Conservation (phyloP, 371 early-diverging fungal genomes). For the Mortierella sp. region DNA sequence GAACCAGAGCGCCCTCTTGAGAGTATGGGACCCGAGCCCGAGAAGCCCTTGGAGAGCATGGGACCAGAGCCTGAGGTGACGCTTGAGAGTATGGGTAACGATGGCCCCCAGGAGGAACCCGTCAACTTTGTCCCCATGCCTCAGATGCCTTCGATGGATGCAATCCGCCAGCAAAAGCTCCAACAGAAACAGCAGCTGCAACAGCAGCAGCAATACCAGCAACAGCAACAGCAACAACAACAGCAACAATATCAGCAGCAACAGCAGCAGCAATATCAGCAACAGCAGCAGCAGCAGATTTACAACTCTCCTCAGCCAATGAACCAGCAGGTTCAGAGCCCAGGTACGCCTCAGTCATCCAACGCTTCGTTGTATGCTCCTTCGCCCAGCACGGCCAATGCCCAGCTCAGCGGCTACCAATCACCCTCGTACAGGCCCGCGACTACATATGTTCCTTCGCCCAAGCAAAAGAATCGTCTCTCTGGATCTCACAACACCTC, state of each 20-base stretch:
- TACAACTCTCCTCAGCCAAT: slow-evolving; percentile 42
- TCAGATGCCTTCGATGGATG: slow-evolving; percentile 43
- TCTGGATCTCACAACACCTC: slow-evolving; percentile 43
- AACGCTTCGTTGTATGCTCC: slow-evolving; percentile 19
- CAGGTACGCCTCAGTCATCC: slow-evolving; percentile 24
- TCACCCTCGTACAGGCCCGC: slow-evolving; percentile 39
- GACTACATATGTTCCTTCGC: slow-evolving; percentile 45
- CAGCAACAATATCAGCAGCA: too few species aligned
- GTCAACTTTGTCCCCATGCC: slow-evolving; percentile 51
- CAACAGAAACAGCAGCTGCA: slow-evolving; percentile 37
- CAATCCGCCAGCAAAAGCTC: slow-evolving; percentile 48
- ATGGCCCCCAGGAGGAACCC: slow-evolving; percentile 28
- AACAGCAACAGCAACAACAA: slow-evolving; percentile 25
- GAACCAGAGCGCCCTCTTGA: slow-evolving; percentile 50
- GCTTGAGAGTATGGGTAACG: slow-evolving; percentile 56
- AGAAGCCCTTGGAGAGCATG: slow-evolving; percentile 53
- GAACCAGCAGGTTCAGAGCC: slow-evolving; percentile 28
- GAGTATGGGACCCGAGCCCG: slow-evolving; percentile 57
- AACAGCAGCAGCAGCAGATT: slow-evolving; percentile 34
- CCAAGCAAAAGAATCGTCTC: slow-evolving; percentile 52
- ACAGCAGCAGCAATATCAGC: slow-evolving; percentile 34
- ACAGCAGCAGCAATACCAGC: slow-evolving; percentile 16
- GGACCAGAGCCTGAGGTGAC: slow-evolving; percentile 43
- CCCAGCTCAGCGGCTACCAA: slow-evolving; percentile 29
- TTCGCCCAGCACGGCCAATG: slow-evolving; percentile 25